Base-by-base conservation (phyloP, 148 eudicot species). In the Vaccinium vitisidaea region DNA sequence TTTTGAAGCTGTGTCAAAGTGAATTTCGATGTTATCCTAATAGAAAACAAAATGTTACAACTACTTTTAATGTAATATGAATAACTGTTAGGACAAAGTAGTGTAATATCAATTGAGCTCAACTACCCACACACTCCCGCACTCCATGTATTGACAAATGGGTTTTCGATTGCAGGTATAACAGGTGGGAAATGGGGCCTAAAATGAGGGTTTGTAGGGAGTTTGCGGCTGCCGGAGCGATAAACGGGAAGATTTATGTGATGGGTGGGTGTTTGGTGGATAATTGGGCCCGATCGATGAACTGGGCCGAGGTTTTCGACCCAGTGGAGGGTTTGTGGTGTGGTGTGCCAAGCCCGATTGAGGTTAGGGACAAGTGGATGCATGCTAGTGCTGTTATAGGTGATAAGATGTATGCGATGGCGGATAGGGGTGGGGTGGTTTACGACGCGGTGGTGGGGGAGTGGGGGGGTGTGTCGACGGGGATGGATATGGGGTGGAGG, bases 401-500 rank as follows among this genome's bases (percentile, higher is more conserved):
- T 21, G 94, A 93, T 58, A 96, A 79, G 81, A 80, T 96, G 5
- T 95, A 96, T 80, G 98, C 95, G 1, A 94, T 96, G 99, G 98
- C 99, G 9, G 99, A 96, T 71, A 84, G 98, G 80, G 97, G 98
- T 21, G 99, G 99, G 70, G 94, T 94, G 58, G 94, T 93, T 65
- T 95, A 88, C 30, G 91, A 94, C 21, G 92, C 86, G 6, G 84
- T 63, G 77, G 9, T 15, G 1, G 92, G 88, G 79, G 91, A 91
- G 88, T 95, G 99, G 99, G 90, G 90, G 0, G 69, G 48, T 23
- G 98, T 96, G 85, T 86, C 94, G 0, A 91, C 78, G 63, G 88
- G 90, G 94, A 88, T 96, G n/a, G 98, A 96, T 87, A 75, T 92
- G 86, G 98, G 95, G 87, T 94, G 98, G 98, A 86, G 98, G 77